These are phyloP conservation scores for Forsythia viridissima DNA, from an alignment of 257 asterid species.

Conservation along the genomic window DNA sequence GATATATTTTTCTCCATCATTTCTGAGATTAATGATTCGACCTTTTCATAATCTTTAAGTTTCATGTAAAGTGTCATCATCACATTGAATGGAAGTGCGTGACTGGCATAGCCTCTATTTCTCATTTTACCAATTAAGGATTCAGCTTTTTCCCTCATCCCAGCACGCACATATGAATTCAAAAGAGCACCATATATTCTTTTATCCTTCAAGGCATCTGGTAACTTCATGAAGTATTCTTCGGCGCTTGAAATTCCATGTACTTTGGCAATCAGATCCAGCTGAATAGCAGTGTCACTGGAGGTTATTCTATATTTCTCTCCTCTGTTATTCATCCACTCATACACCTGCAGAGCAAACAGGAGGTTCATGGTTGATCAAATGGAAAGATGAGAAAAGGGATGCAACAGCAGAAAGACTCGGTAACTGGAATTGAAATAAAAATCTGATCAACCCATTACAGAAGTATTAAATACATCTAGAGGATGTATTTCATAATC, in stretches of 20 bases:
- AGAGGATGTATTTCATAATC: background rate
- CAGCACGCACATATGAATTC: conserved; percentile 70
- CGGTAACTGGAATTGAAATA: background rate
- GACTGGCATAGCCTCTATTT: conserved; percentile 42
- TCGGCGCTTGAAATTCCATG: conserved; percentile 81
- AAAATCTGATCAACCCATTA: background rate
- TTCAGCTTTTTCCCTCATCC: conserved; percentile 77
- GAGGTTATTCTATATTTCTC: conserved; percentile 66
- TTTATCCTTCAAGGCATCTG: conserved; percentile 73
- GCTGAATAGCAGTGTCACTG: conserved; percentile 86
- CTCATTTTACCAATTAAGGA: conserved; percentile 46
- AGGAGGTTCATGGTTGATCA: conserved; percentile 6
- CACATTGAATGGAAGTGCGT: conserved; percentile 52
- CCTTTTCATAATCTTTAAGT: conserved; percentile 38
- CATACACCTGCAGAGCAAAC: conserved; percentile 59
- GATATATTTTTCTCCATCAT: conserved; percentile 44
- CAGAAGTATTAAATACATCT: background rate
- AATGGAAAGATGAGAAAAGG: conserved; percentile 4
- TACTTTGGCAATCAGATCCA: conserved; percentile 82
- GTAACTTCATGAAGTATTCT: conserved; percentile 61
- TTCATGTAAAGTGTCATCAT: conserved; percentile 58
- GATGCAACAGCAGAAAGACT: conserved; percentile 7
- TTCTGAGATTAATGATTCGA: conserved; percentile 42
- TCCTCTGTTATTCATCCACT: conserved; percentile 83
- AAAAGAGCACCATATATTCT: conserved; percentile 80